These are phyloP conservation scores for Heterobasidion occidentale DNA, from an alignment of 1,284 basidiomycete species.

Conservation along the genomic window DNA sequence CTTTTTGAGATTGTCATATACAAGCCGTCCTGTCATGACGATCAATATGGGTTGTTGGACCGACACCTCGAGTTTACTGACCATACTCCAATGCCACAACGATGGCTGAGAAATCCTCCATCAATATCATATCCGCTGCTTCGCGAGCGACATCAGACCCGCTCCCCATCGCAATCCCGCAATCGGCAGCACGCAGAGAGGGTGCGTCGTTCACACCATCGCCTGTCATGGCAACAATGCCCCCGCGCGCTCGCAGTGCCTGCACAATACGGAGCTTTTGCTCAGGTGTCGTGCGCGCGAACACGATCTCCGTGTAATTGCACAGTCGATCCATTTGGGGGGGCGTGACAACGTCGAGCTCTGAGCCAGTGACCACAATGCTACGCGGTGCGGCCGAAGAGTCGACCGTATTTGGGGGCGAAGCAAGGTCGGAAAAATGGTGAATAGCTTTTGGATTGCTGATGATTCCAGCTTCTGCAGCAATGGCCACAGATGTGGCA, in stretches of 20 bases:
- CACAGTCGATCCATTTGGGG: constrained; percentile 40
- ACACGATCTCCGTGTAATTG: constrained; percentile 62
- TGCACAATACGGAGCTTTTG: constrained; percentile 68
- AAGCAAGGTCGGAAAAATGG: constrained; percentile 28
- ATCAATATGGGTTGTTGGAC: constrained; percentile 10
- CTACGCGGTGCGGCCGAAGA: constrained; percentile 19
- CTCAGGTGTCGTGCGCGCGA: constrained; percentile 67
- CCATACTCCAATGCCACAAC: constrained; percentile 44
- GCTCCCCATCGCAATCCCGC: constrained; percentile 47
- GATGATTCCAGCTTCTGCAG: constrained; percentile 47
- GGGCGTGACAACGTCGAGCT: constrained; percentile 38
- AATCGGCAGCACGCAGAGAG: constrained; percentile 46
- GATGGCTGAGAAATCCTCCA: constrained; percentile 42
- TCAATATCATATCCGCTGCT: constrained; percentile 40
- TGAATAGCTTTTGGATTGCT: constrained; percentile 30
- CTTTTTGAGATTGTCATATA: constrained; percentile 64
- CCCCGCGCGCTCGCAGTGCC: constrained; percentile 43
- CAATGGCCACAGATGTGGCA: constrained; percentile 52
- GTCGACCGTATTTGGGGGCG: neutral
- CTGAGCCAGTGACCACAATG: constrained; percentile 43
- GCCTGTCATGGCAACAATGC: constrained; percentile 40
- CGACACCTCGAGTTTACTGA: constrained; percentile 6
- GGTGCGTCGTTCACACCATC: constrained; percentile 62
- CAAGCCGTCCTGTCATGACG: constrained; percentile 37
- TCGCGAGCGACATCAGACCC: constrained; percentile 44